A percentile compares a stretch with the other conserved stretches of the same genome.
Conservation (phyloP, 202 grass and related monocot genomes). For the Setaria viridis region DNA sequence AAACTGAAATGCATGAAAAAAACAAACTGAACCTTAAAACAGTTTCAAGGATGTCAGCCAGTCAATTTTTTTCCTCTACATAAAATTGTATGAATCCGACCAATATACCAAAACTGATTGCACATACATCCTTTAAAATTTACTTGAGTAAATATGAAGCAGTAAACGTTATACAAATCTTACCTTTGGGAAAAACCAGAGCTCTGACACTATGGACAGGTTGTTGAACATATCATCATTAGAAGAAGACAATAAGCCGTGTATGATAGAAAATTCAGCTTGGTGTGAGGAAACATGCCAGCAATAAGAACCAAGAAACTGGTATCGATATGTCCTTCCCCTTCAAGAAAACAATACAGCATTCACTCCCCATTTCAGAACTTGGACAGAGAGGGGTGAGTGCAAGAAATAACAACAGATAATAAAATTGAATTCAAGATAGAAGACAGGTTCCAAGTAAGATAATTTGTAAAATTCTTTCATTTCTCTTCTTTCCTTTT, state of each 20-base stretch:
- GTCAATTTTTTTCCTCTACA: neutral
- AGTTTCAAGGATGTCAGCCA: neutral
- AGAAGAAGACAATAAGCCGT: constrained; percentile 14
- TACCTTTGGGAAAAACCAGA: constrained; percentile 43
- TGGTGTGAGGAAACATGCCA: constrained; percentile 44
- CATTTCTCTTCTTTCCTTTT: constrained; percentile 17
- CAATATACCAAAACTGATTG: neutral
- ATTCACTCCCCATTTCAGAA: constrained; percentile 39
- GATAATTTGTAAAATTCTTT: constrained; percentile 13
- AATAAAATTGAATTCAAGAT: constrained; percentile 31
- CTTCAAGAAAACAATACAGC: constrained; percentile 42
- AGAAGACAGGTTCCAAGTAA: constrained; percentile 29
- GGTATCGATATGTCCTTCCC: constrained; percentile 33
- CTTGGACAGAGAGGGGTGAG: constrained; percentile 22
- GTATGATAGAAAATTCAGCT: constrained; percentile 39
- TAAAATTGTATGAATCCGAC: constrained; percentile 11
- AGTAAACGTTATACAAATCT: constrained; percentile 16
- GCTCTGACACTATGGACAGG: neutral
- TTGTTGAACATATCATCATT: constrained; percentile 18
- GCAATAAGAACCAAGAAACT: constrained; percentile 45
- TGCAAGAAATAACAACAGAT: constrained; percentile 30
- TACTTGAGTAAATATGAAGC: constrained; percentile 1
- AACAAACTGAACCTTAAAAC: constrained; percentile 12
- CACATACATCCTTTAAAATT: constrained; percentile 6
- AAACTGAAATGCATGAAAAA: constrained; percentile 24